Base-by-base conservation (phyloP, 169 alveolate species). In the Plasmodium cynomolgi region DNA sequence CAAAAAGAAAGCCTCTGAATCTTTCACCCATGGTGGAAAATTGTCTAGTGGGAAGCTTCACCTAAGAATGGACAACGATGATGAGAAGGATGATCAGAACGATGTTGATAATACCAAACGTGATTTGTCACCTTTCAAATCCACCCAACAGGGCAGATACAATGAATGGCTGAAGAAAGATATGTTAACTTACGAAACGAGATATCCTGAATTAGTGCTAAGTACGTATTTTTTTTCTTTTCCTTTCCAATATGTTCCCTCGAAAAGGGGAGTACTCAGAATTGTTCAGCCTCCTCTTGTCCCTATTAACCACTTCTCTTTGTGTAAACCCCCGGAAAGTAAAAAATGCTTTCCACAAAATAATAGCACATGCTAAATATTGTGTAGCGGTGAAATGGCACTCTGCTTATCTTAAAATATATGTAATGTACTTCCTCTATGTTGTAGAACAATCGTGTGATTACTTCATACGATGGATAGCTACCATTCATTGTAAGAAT, bases 191-290 rank as follows among this genome's bases (percentile, higher is more conserved):
- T 41, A 73, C n/a, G 33, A 44, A 73, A 29, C n/a, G 54, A 41
- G 50, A 37, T 34, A 44, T 47, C 54, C 93, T 7, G 93, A 84
- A 84, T 50, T 84, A 72, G 77, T 84, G 26, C 56, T 72, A 13
- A 84, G 93, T 44, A 31, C 47, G 15, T 17, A 47, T 84, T 20
- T 33, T 84, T 73, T 73, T 71, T 3, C 50, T 84, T 20, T 44
- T 74, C 31, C 50, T 84, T 72, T 84, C 54, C 17, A 71, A 71
- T 84, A 20, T 84, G 26, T 72, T 84, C 44, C 33, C 37, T 17
- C 29, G 54, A 37, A 73, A 84, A 6, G 29, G 34, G 44, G 79
- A 84, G 77, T 9, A 84, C 15, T 84, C 79, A 0, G 54, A 44
- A 37, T 17, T 74, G 26, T 73, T 73, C 84, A 20, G 74, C 62